Evolutionary conservation across 2,329 filamentous ascomycete species (phyloP), one percentile per base, ranked within the genome.

Genomic region (Pestalotiopsis sp.): DNA sequence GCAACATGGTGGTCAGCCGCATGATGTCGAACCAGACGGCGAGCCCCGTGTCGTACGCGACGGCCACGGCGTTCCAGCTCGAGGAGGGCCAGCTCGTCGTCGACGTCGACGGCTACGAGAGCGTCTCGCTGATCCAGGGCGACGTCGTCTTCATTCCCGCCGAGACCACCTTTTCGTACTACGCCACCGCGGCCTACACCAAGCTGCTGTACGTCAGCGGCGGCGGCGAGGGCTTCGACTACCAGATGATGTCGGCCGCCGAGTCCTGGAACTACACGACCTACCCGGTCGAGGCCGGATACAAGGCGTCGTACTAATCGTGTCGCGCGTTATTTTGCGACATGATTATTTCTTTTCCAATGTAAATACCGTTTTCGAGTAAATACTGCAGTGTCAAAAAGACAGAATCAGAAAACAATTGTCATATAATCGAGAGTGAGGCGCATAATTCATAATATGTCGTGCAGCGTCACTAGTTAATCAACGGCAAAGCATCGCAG

Each of bases 171-270:
- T 76, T 77, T 58, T 66, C 58, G 23, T 77, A 77, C 68, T 63
- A 69, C 23, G 74, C 75, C 4, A 73, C 70, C 1, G 72, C 72
- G 6, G 71, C 72, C 3, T 73, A 73, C 27, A 77, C 74, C 45
- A 74, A 75, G 69, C 74, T 78, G 20, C 40, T 76, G 65, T 76
- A 76, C 59, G 64, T 77, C 40, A 76, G 73, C 66, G 73, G 69
- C 1, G 75, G 75, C 1, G 72, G 68, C 2, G 40, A 72, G 23
- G 75, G 76, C 23, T 61, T 76, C 17, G 74, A 76, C 52, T 67
- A 72, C 27, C 66, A 76, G 69, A 66, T 77, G 9, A 60, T 76
- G 49, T 57, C 69, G 13, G 68, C 63, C 20, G 70, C 70, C 41
- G 66, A 68, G 4, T 27, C 65, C 3, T 77, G 75, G 75, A 70